Conservation (phyloP, 2,329 filamentous ascomycete genomes). For the Xylaria sp. region DNA sequence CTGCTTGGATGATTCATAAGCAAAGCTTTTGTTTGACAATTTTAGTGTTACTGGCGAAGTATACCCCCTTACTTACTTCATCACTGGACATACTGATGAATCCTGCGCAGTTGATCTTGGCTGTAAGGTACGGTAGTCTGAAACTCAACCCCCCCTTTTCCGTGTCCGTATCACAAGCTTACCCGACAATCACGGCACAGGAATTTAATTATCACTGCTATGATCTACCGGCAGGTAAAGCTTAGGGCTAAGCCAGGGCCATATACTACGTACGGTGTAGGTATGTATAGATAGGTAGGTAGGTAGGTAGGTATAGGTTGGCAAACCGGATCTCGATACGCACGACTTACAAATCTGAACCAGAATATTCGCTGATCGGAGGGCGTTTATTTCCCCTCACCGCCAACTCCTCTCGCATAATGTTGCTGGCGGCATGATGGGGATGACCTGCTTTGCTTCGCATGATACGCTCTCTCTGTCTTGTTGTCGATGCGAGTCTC, state of each 20-base stretch:
- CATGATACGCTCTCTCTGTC: slow-evolving; percentile 31
- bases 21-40: neutral
- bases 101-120: neutral
- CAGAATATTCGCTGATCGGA: slow-evolving; percentile 14
- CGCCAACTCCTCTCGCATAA: slow-evolving; percentile 33
- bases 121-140: neutral
- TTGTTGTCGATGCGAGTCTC: slow-evolving; percentile 27
- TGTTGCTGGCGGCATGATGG: slow-evolving; percentile 26
- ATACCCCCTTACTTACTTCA: neutral
- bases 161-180: slow-evolving; percentile 7
- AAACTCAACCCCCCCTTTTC: neutral
- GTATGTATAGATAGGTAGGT: neutral
- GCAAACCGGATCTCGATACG: slow-evolving; percentile 26
- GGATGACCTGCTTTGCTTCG: slow-evolving; percentile 18
- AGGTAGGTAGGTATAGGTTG: neutral
- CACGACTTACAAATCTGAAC: slow-evolving; percentile 32
- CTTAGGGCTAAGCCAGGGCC: slow-evolving; percentile 17
- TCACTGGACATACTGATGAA: neutral
- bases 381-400: slow-evolving; percentile 23
- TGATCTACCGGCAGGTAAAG: slow-evolving; percentile 30
- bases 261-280: slow-evolving; percentile 9
- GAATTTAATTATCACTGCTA: slow-evolving; percentile 13
- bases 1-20: neutral
- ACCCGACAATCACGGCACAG: slow-evolving; percentile 11
- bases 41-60: slow-evolving; percentile 4